A percentile compares a stretch with the other conserved stretches of the same genome.
Evolutionary conservation across 2,329 filamentous ascomycete species (phyloP).

Genomic region (Aspergillus spinulosporus): DNA sequence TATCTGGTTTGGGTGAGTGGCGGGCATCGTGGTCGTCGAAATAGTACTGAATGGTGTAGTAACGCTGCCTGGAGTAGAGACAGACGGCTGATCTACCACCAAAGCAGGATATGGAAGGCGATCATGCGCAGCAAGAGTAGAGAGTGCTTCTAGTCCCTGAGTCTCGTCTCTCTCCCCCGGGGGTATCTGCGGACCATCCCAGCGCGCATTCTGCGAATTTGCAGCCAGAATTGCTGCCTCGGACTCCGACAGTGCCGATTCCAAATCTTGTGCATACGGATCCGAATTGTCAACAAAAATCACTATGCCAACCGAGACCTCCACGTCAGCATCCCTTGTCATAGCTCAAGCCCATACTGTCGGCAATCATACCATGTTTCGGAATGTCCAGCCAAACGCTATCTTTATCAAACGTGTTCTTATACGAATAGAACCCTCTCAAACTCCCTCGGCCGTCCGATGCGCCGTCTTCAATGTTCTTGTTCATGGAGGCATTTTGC

Average conservation of each 20-base stretch:
- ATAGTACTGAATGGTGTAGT: constrained; percentile 24
- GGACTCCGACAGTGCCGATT: constrained; percentile 35
- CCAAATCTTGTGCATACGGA: constrained; percentile 57
- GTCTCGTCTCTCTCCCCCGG: constrained; percentile 38
- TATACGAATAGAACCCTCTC: constrained; percentile 65
- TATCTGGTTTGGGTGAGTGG: constrained; percentile 36
- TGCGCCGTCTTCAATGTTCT: constrained; percentile 43
- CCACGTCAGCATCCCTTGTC: constrained; percentile 3
- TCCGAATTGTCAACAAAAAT: constrained; percentile 64
- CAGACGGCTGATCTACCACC: constrained; percentile 27
- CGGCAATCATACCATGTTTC: constrained; percentile 50
- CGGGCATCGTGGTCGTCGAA: constrained; percentile 21
- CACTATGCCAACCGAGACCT: constrained; percentile 40
- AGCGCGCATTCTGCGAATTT: constrained; percentile 33
- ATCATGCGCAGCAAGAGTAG: constrained; percentile 51
- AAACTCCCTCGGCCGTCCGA: constrained; percentile 47
- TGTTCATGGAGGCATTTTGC: constrained; percentile 69
- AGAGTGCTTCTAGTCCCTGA: constrained; percentile 57
- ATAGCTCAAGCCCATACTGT: neutral
- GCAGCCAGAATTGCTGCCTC: constrained; percentile 32
- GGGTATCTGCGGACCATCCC: constrained; percentile 32
- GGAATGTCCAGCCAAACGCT: constrained; percentile 65
- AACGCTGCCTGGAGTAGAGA: constrained; percentile 21
- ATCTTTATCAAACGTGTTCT: constrained; percentile 62
- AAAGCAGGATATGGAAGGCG: constrained; percentile 33